phyloP scores from a whole-genome alignment of 2,329 filamentous ascomycete genomes.

The Fusarium musae region DNA sequence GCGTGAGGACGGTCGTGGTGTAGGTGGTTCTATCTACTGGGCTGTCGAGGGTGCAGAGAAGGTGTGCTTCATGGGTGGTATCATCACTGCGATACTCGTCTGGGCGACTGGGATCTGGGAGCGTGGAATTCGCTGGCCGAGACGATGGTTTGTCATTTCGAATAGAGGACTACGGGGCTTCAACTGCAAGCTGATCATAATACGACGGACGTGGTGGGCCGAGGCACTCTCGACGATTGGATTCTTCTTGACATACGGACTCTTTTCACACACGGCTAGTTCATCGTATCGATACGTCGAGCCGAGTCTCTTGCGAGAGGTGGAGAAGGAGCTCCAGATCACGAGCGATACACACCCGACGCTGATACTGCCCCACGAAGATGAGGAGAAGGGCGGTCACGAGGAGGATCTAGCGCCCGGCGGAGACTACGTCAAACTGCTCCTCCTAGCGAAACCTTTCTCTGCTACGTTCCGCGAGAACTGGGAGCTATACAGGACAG shows the following conservation, averaged over 20 bases:
- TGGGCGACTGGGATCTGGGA: conserved; percentile 98
- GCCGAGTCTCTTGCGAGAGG: conserved; percentile 66
- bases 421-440: conserved; percentile 90
- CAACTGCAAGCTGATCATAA: conserved; percentile 95
- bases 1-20: conserved; percentile 90
- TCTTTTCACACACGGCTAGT: conserved; percentile 74
- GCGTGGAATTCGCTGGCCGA: conserved; percentile 91
- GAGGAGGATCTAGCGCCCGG: conserved; percentile 93
- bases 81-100: conserved; percentile 86
- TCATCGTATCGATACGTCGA: conserved; percentile 84
- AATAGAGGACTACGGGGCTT: conserved; percentile 91
- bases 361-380: conserved; percentile 57
- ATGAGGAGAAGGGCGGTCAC: conserved; percentile 73
- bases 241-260: conserved; percentile 81
- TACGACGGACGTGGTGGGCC: conserved; percentile 83
- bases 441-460: conserved; percentile 93
- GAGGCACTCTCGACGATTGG: conserved; percentile 78
- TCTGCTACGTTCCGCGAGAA: conserved; percentile 94
- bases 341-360: conserved; percentile 55
- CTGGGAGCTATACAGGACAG: conserved; percentile 92
- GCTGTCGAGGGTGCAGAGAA: conserved; percentile 90
- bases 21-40: conserved; percentile 97
- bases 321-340: conserved; percentile 67
- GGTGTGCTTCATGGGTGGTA: conserved; percentile 88
- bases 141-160: conserved; percentile 87